phyloP scores from a whole-genome alignment of 106 monocot genomes.

The Acorus calamus region DNA sequence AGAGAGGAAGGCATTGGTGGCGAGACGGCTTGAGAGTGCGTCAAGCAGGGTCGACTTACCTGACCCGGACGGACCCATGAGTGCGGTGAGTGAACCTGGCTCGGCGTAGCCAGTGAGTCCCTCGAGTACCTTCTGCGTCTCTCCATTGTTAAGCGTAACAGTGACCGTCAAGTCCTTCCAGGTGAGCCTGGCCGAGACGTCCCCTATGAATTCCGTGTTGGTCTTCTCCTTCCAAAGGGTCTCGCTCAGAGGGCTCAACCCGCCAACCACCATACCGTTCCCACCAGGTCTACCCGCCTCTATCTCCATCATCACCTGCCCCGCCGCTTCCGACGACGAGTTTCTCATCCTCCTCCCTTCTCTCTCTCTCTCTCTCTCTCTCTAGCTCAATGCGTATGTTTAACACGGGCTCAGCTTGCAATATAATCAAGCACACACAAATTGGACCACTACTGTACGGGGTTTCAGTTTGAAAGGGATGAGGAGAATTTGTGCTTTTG shows the following conservation, averaged over 20 bases:
- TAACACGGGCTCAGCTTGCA: too few species aligned
- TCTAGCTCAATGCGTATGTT: too few species aligned
- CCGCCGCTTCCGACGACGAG: constrained; percentile 10
- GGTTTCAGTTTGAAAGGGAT: neutral
- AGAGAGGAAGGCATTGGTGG: constrained; percentile 56
- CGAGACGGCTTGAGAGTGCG: constrained; percentile 52
- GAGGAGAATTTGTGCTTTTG: neutral
- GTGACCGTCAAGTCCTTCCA: constrained; percentile 70
- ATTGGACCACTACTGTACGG: neutral
- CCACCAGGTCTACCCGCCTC: constrained; percentile 53
- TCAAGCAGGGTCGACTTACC: constrained; percentile 72
- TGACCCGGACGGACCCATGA: constrained; percentile 81
- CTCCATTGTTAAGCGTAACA: constrained; percentile 35
- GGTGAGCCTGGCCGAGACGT: constrained; percentile 55
- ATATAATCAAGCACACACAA: neutral
- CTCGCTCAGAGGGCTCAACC: constrained; percentile 63
- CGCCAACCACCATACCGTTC: constrained; percentile 23
- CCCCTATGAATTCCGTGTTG: constrained; percentile 29
- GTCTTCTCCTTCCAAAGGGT: constrained; percentile 68
- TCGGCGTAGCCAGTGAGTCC: constrained; percentile 65
- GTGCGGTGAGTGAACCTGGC: constrained; percentile 50
- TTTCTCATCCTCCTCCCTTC: constrained; percentile 8
- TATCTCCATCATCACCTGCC: constrained; percentile 65
- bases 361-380: too few species aligned
- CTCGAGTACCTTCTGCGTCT: constrained; percentile 41